Percentiles rank a stretch among this genome's conserved stretches.
Evolutionary conservation across 1,139 yeast genomes (phyloP).

Genomic region (Lizanozyma gosingica): DNA sequence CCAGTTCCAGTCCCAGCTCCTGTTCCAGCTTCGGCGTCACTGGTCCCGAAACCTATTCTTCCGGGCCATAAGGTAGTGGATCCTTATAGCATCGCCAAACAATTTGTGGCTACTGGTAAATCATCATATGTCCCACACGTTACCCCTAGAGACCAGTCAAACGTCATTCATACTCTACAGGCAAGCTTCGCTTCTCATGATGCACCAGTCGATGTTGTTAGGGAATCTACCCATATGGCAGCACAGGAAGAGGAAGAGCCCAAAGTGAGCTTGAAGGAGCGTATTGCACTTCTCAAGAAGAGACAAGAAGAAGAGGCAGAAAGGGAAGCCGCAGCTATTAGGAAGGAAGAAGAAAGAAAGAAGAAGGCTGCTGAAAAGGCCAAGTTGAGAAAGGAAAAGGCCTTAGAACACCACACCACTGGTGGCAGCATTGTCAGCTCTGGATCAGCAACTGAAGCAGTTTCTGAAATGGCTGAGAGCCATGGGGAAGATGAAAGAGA

Average conservation of each 20-base stretch:
- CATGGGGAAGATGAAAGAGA: neutral
- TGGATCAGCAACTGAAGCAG: neutral
- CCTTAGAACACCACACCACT: neutral
- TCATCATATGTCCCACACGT: conserved; percentile 38
- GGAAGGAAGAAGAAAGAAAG: conserved; percentile 49
- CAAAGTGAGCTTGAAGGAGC: conserved; percentile 73
- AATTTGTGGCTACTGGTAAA: conserved; percentile 32
- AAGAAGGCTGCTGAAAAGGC: conserved; percentile 32
- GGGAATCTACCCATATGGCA: conserved; percentile 12
- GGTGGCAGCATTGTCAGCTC: neutral
- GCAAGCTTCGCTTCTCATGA: conserved; percentile 14
- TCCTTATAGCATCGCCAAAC: conserved; percentile 37
- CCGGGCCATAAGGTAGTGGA: conserved; percentile 25
- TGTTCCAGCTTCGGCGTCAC: conserved; percentile 2
- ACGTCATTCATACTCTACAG: conserved; percentile 15
- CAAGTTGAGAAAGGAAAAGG: conserved; percentile 5
- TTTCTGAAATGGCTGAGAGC: neutral
- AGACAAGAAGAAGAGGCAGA: conserved; percentile 78
- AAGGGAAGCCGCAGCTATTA: conserved; percentile 53
- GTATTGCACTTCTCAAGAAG: conserved; percentile 77
- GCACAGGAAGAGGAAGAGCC: conserved; percentile 48
- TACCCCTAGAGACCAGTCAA: conserved; percentile 33
- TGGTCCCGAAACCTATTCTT: conserved; percentile 8
- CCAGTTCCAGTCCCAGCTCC: conserved; percentile 5
- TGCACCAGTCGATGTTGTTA: conserved; percentile 9